Evolutionary conservation across 2,329 filamentous ascomycete species (phyloP).

Genomic region (Aureobasidium sp.): DNA sequence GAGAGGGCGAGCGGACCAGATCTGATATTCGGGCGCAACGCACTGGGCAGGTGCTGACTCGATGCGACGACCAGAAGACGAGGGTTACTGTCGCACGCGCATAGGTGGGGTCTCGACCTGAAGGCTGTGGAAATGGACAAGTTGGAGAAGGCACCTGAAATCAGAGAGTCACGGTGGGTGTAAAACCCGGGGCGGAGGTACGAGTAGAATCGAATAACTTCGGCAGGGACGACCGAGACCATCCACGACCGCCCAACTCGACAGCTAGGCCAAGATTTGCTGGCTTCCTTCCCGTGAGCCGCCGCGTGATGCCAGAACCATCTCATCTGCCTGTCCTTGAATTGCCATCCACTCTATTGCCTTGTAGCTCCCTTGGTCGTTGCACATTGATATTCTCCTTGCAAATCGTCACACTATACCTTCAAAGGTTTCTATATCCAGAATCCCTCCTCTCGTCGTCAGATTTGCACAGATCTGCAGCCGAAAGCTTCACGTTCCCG

Average conservation of each 20-base stretch:
- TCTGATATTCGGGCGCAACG: conserved; percentile 4
- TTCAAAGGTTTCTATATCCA: neutral
- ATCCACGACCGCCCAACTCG: neutral
- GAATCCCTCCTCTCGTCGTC: neutral
- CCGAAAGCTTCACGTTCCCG: conserved; percentile 11
- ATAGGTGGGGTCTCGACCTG: neutral
- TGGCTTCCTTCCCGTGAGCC: neutral
- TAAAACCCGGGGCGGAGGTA: no score
- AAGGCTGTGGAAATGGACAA: neutral
- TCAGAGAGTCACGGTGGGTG: neutral
- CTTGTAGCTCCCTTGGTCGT: neutral
- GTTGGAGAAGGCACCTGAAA: neutral
- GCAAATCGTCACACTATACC: neutral
- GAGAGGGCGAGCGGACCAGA: conserved; percentile 1
- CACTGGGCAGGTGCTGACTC: neutral
- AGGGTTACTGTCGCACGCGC: conserved; percentile 3
- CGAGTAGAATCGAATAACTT: neutral
- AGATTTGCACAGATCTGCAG: conserved; percentile 11
- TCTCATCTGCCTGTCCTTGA: neutral
- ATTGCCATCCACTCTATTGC: neutral
- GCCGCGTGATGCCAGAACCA: conserved; percentile 9
- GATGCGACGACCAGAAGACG: neutral
- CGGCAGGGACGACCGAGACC: neutral
- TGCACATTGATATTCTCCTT: neutral
- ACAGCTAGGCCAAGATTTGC: conserved; percentile 9